Base-by-base conservation (phyloP, 2,329 filamentous ascomycete genomes). In the Trichophyton schoenleinii region DNA sequence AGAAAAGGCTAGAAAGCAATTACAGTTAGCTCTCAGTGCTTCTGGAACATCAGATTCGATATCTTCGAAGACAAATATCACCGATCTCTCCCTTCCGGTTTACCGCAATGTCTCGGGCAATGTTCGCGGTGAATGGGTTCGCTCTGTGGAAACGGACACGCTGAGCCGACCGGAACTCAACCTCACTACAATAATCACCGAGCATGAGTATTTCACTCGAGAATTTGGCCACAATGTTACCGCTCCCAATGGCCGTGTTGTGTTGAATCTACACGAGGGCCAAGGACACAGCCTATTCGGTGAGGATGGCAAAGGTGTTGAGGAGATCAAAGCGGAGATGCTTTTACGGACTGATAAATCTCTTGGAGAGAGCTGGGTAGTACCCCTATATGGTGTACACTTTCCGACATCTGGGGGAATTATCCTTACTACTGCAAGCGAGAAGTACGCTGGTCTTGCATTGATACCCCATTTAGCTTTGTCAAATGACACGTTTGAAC, bases 371-470 rank as follows among this genome's bases (percentile, higher is more conserved):
- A 88, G 84, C 66, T 91, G 88, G 85, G 87, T 91, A 66, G 84
- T 95, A 75, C 81, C 83, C 59, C 75, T 96, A 58, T 86, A 90
- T 73, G 94, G 94, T 2, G 81, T 95, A 3, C 92, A 97, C 75
- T 95, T 91, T 79, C 85, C 87, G 42, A 81, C 82, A n/a, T 83
- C 87, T 64, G 94, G 94, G 1, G 83, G 85, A 13, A 83, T 94
- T 58, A 77, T 97, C 41, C 77, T 97, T 70, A 89, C 87, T 1
- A 96, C 92, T 0, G 92, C 91, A 57, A 96, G 91, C 72, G 88
- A 96, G 70, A 96, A 95, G 77, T 94, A 94, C 69, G 84, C 87
- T n/a, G 91, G 94, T 49, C 86, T 97, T 61, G 95, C 95, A 71
- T 88, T 86, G 1, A 77, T 97, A 55, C 91, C 94, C 28, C 91